Evolutionary conservation across 2,329 filamentous ascomycete genomes (phyloP), one percentile per base, ranked within the genome.

Genomic region (Botrytis byssoidea): DNA sequence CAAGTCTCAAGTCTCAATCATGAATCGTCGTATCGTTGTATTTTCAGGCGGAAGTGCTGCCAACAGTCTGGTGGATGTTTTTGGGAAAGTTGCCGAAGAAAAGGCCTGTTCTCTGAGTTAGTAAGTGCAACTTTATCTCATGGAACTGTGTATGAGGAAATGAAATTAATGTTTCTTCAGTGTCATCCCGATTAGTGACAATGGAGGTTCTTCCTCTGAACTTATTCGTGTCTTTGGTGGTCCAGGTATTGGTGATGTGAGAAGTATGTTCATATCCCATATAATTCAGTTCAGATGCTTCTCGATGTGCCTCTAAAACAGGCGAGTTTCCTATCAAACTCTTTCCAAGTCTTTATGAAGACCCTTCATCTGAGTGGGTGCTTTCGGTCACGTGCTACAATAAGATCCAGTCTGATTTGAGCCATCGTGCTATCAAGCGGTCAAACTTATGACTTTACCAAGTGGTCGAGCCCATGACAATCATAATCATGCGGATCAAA

Each of bases 11-110:
- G 25, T 29, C 35, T 69, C 71, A 73, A 70, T 55, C 66, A 75
- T 75, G 74, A 77, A 67, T 65, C 75, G 75, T 73, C 73, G 74
- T 70, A 78, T 97, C 74, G 93, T 95, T 35, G 91, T 97, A 69
- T 96, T 98, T 82, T 97, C 94, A 0, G 94, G 94, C 57, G 95
- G 95, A 71, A 97, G 93, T 77, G 95, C 95, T n/a, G 94, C 95
- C 9, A 98, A 98, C 81, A 97, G 88, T 79, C 88, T 98, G 8
- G 95, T 98, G 59, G 95, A 98, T 81, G 93, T 97, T 18, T 98
- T 98, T 83, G 91, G 86, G 74, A 82, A 84, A 35, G 83, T 89
- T 8, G 82, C 85, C 42, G 83, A 79, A 61, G 79, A 79, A 74
- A 80, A 79, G 65, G 75, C 74, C 4, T 79, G 77, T 74, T 78